Evolutionary conservation across 805 yeast species (phyloP).

Genomic region (Myxozyma lipomycoides): DNA sequence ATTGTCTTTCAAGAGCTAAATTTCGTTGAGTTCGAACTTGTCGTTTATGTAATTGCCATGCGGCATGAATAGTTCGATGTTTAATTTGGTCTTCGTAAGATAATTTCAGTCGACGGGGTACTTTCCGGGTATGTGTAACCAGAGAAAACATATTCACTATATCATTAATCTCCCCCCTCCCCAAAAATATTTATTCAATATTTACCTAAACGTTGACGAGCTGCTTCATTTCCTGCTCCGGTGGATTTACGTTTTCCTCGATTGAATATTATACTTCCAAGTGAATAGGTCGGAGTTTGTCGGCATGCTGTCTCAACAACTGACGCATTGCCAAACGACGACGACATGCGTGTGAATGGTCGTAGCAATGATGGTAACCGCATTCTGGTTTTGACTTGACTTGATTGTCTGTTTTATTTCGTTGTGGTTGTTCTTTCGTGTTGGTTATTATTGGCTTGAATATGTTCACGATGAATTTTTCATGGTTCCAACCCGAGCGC

Average conservation of each 20-base stretch:
- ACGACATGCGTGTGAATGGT: too few relatives aligned
- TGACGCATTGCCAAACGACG: too few relatives aligned
- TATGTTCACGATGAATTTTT: too few relatives aligned
- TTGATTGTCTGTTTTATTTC: too few relatives aligned
- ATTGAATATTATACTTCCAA: constrained; percentile 31
- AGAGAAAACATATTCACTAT: constrained; percentile 52
- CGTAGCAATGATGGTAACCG: too few relatives aligned
- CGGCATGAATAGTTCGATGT: constrained; percentile 74
- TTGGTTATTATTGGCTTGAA: too few relatives aligned
- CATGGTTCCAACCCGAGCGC: too few relatives aligned
- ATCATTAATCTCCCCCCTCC: background rate
- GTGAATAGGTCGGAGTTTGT: too few relatives aligned
- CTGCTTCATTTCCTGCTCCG: constrained; percentile 35
- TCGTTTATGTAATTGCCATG: constrained; percentile 68
- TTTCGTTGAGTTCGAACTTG: constrained; percentile 45
- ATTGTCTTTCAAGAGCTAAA: constrained; percentile 49
- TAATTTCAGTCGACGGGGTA: constrained; percentile 74
- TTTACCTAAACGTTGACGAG: constrained; percentile 25
- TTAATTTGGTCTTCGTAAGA: constrained; percentile 78
- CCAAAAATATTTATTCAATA: background rate
- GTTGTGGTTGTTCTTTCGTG: too few relatives aligned
- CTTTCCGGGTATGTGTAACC: constrained; percentile 79
- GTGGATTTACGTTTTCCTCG: constrained; percentile 52
- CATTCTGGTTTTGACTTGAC: too few relatives aligned
- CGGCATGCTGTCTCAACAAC: too few relatives aligned